Conservation (phyloP, 1,284 basidiomycete species). For the Schizopora paradoxa region DNA sequence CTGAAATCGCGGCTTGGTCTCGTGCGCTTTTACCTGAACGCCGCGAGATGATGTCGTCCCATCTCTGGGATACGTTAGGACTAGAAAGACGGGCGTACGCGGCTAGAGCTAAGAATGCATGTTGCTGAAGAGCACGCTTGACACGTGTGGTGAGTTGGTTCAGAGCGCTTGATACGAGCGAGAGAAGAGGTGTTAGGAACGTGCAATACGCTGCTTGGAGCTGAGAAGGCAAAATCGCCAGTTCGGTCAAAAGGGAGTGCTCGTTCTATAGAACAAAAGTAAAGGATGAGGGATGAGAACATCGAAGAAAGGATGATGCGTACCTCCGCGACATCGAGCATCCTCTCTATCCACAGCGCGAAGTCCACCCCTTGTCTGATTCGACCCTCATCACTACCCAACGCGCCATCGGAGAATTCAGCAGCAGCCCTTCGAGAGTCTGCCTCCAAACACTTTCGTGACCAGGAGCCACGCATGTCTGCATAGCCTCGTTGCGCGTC, state of each 20-base stretch:
- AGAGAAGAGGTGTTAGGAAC: conserved; percentile 57
- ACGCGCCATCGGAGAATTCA: conserved; percentile 48
- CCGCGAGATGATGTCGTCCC: conserved; percentile 59
- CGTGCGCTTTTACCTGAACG: conserved; percentile 35
- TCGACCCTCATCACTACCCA: conserved; percentile 36
- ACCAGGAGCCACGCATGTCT: conserved; percentile 77
- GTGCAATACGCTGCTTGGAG: conserved; percentile 52
- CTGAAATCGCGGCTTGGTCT: too few relatives aligned
- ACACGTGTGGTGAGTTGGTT: conserved; percentile 60
- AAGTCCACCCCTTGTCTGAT: conserved; percentile 62
- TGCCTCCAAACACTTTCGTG: conserved; percentile 61
- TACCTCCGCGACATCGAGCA: conserved; percentile 61
- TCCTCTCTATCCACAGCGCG: conserved; percentile 56
- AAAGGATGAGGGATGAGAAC: conserved; percentile 1
- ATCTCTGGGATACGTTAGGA: conserved; percentile 42
- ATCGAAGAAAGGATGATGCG: background rate
- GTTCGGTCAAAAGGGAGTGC: conserved; percentile 53
- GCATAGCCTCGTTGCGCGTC: conserved; percentile 78
- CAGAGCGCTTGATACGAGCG: conserved; percentile 56
- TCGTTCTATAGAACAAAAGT: conserved; percentile 42
- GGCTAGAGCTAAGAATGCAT: conserved; percentile 75
- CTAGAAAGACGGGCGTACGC: conserved; percentile 36
- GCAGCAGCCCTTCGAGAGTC: conserved; percentile 64
- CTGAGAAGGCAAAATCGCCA: conserved; percentile 50
- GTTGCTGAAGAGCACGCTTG: conserved; percentile 79